Evolutionary conservation across 805 yeast species (phyloP).

Genomic region (Kazachstania africana): DNA sequence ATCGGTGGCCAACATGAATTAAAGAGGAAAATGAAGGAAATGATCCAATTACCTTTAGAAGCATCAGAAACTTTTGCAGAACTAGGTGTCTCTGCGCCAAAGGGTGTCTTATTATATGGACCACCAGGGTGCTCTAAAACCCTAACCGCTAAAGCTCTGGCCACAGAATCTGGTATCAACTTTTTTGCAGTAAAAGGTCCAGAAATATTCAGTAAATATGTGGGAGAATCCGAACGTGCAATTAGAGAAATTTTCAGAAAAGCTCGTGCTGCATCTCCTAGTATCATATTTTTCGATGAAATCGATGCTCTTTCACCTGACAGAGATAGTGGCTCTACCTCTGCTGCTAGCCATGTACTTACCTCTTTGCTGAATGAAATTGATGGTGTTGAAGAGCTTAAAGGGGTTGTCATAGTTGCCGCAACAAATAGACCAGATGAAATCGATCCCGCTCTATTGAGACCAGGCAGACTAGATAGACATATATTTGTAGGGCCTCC

Average conservation of each 20-base stretch:
- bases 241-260: slow-evolving; percentile 88
- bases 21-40: slow-evolving; percentile 73
- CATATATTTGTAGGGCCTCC: slow-evolving; percentile 92
- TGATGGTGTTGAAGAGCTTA: slow-evolving; percentile 92
- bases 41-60: slow-evolving; percentile 82
- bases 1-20: slow-evolving; percentile 89
- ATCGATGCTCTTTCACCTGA: slow-evolving; percentile 85
- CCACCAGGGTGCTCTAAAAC: slow-evolving; percentile 99
- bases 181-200: slow-evolving; percentile 96
- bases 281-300: slow-evolving; percentile 91
- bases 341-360: slow-evolving; percentile 72
- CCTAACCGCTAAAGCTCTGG: slow-evolving; percentile 85
- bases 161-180: slow-evolving; percentile 89
- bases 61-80: slow-evolving; percentile 65
- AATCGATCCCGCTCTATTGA: slow-evolving; percentile 80
- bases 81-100: slow-evolving; percentile 82
- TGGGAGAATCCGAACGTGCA: slow-evolving; percentile 89
- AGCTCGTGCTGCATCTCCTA: slow-evolving; percentile 91
- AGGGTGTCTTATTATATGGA: slow-evolving; percentile 86
- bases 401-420: slow-evolving; percentile 87
- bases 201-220: slow-evolving; percentile 86
- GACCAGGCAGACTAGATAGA: slow-evolving; percentile 94
- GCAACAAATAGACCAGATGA: slow-evolving; percentile 94
- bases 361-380: slow-evolving; percentile 88
- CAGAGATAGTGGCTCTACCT: slow-evolving; percentile 50